A percentile compares a stretch with the other conserved stretches of the same genome.
phyloP scores from a whole-genome alignment of 768 basidiomycete genomes.

The Kwoniella pini region DNA sequence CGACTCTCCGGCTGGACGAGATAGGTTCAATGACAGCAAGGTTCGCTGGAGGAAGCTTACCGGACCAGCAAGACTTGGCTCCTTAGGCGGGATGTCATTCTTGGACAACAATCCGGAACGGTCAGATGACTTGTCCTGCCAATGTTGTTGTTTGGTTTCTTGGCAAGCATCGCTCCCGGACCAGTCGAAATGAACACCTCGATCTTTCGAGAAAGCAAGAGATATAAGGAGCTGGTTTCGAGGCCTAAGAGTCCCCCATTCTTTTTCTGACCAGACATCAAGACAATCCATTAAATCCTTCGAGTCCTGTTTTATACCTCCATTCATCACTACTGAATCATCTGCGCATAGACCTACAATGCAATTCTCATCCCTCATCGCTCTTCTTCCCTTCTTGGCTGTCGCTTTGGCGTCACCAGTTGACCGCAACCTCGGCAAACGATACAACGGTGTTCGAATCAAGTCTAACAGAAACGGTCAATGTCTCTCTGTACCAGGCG shows the following conservation, averaged over 20 bases:
- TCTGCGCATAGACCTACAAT: background rate
- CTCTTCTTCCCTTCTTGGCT: slow-evolving; percentile 20
- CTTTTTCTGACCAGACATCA: background rate
- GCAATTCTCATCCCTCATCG: slow-evolving; percentile 8
- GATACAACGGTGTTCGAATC: slow-evolving; percentile 17
- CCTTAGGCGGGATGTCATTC: background rate
- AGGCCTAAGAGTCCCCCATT: background rate
- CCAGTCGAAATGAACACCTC: slow-evolving; percentile 2
- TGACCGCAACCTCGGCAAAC: slow-evolving; percentile 4
- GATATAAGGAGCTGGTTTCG: slow-evolving; percentile 7
- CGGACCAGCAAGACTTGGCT: too few species aligned
- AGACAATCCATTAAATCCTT: background rate
- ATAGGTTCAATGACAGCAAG: too few species aligned
- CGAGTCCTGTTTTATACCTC: background rate
- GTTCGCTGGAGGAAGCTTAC: too few species aligned
- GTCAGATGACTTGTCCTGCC: background rate
- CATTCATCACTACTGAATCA: background rate
- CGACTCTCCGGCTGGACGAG: too few species aligned
- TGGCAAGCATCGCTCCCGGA: background rate
- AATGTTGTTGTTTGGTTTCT: background rate
- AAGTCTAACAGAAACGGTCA: slow-evolving; percentile 11
- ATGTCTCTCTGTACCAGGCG: slow-evolving; percentile 14
- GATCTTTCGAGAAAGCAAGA: background rate
- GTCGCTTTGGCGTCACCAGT: slow-evolving; percentile 9
- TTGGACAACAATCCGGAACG: background rate